Evolutionary conservation across 306 rosid genomes (phyloP).

Genomic region (Pyrus pyrifolia): DNA sequence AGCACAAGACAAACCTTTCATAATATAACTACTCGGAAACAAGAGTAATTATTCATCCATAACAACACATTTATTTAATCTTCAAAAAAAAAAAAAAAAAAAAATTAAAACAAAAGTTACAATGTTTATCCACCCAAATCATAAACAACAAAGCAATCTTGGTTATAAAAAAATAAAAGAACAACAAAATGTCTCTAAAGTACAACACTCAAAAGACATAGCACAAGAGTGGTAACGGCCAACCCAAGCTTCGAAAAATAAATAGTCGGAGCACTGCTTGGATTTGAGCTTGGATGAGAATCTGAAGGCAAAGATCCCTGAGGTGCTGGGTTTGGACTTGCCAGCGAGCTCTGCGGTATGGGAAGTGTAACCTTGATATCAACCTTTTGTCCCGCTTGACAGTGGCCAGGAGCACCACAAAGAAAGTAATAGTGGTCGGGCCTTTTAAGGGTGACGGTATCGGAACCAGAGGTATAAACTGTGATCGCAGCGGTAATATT

Average conservation of each 20-base stretch:
- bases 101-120: no score
- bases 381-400: not conserved
- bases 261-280: not conserved
- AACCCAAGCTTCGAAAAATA: not conserved
- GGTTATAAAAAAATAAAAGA: no score
- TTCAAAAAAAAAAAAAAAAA: no score
- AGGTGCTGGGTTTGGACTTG: not conserved
- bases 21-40: no score
- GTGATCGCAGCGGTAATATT: not conserved
- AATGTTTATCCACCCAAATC: no score
- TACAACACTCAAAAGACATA: not conserved
- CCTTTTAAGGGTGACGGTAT: not conserved
- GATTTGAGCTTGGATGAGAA: not conserved
- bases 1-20: no score
- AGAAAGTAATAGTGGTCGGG: not conserved
- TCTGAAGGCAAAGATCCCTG: not conserved
- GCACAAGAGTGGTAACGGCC: not conserved
- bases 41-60: no score
- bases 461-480: not conserved
- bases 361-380: not conserved
- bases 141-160: no score
- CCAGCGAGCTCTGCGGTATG: not conserved
- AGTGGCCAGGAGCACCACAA: not conserved
- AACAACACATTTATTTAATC: no score
- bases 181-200: not conserved